Percentiles rank a stretch among this genome's conserved stretches.
Evolutionary conservation across 1,139 yeast genomes (phyloP).

Genomic region (Saccharomyces hybrid): DNA sequence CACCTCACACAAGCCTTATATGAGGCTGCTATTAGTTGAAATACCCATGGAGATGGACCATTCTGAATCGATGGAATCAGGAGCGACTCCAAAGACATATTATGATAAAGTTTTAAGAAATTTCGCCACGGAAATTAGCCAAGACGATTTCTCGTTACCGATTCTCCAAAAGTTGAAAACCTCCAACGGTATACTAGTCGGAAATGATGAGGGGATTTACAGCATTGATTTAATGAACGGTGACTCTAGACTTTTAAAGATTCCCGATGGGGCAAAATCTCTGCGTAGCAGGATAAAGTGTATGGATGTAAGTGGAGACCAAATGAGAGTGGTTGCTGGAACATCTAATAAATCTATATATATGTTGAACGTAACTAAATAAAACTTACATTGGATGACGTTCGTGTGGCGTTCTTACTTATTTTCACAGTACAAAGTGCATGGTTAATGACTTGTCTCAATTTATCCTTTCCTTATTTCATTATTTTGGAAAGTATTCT

Average conservation of each 20-base stretch:
- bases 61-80: not conserved
- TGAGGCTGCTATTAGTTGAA: constrained; percentile 52
- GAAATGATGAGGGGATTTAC: constrained; percentile 65
- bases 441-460: too few relatives aligned
- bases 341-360: not conserved
- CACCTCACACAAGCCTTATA: constrained; percentile 70
- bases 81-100: constrained; percentile 10
- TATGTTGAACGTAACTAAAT: not conserved
- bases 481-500: too few relatives aligned
- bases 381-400: too few relatives aligned
- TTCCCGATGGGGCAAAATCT: constrained; percentile 3
- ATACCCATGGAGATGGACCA: constrained; percentile 28
- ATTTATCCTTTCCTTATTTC: too few relatives aligned
- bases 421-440: too few relatives aligned
- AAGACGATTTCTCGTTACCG: constrained; percentile 61
- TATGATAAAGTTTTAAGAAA: constrained; percentile 48
- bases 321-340: not conserved
- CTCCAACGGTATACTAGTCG: constrained; percentile 51
- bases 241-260: constrained; percentile 29
- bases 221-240: constrained; percentile 47
- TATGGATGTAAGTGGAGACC: not conserved
- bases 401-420: too few relatives aligned
- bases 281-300: not conserved
- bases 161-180: constrained; percentile 38
- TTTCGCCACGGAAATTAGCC: constrained; percentile 56